Conservation (phyloP, 73 alveolate species). For the Loxodes magnus region DNA sequence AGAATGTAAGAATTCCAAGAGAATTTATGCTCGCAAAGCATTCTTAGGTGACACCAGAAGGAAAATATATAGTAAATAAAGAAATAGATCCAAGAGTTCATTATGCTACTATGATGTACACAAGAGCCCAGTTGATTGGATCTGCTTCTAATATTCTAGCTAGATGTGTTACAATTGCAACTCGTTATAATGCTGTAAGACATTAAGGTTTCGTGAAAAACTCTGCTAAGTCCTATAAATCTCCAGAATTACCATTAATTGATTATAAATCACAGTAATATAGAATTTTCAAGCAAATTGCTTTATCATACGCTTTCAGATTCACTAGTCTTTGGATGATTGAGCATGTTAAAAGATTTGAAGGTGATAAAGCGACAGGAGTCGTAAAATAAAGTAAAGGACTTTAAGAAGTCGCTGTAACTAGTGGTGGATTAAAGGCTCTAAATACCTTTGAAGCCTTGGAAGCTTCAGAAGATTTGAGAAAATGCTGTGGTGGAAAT, state of each 20-base stretch:
- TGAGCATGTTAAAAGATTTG: constrained; percentile 1
- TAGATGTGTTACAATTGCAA: constrained; percentile 30
- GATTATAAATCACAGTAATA: constrained; percentile 17
- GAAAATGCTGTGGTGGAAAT: constrained; percentile 60
- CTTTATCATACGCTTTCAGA: constrained; percentile 7
- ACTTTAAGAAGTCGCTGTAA: constrained; percentile 18
- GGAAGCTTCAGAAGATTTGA: constrained; percentile 34
- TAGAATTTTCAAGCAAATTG: constrained; percentile 11
- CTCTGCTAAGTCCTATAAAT: too few relatives aligned
- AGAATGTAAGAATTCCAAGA: constrained; percentile 48
- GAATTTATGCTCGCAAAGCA: constrained; percentile 55
- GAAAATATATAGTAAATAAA: constrained; percentile 46
- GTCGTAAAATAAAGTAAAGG: constrained; percentile 1
- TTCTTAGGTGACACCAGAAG: constrained; percentile 42
- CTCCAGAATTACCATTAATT: constrained; percentile 10
- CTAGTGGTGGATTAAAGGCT: constrained; percentile 38
- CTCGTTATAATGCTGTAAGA: constrained; percentile 56
- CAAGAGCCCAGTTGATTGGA: too few relatives aligned
- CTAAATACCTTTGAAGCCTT: constrained; percentile 19
- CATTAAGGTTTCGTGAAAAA: constrained; percentile 40
- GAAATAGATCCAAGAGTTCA: too few relatives aligned
- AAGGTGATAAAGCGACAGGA: not conserved
- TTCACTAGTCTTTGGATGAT: not conserved
- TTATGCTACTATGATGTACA: too few relatives aligned
- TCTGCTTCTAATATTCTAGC: constrained; percentile 18